phyloP scores from a whole-genome alignment of 352 stramenopile species.

The Phytopythium delawarense region DNA sequence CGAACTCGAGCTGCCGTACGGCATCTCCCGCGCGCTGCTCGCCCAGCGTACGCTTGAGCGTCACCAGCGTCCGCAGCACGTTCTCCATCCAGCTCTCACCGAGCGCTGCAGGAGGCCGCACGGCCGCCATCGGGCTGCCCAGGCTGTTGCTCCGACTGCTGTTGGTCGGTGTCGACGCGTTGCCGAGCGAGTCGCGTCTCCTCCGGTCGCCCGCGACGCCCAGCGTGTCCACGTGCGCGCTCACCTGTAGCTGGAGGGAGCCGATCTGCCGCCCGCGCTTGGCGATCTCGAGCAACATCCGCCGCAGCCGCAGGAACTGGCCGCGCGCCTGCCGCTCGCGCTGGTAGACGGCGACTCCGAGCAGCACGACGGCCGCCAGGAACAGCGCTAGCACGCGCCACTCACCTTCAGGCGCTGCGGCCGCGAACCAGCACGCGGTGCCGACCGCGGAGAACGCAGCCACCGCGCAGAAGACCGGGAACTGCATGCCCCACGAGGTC shows the following conservation, averaged over 20 bases:
- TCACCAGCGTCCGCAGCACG: slow-evolving; percentile 50
- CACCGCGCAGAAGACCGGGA: slow-evolving; percentile 31
- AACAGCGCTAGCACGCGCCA: slow-evolving; percentile 57
- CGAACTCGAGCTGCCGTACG: slow-evolving; percentile 49
- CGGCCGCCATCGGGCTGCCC: neutral
- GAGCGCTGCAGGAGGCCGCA: slow-evolving; percentile 14
- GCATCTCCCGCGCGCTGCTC: slow-evolving; percentile 17
- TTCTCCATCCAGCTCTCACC: slow-evolving; percentile 77
- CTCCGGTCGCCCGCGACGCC: slow-evolving; percentile 28
- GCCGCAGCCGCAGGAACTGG: slow-evolving; percentile 53
- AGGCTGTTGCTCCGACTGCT: neutral
- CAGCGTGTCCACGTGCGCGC: slow-evolving; percentile 53
- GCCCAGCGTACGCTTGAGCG: slow-evolving; percentile 38
- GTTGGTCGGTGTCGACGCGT: neutral
- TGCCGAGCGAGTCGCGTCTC: neutral
- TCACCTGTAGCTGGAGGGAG: slow-evolving; percentile 65
- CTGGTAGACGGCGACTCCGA: slow-evolving; percentile 38
- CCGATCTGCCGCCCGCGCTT: slow-evolving; percentile 56
- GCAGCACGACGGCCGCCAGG: slow-evolving; percentile 26
- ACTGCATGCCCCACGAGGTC: slow-evolving; percentile 57
- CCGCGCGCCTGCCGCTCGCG: slow-evolving; percentile 29
- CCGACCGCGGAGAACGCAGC: slow-evolving; percentile 22
- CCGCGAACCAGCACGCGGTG: slow-evolving; percentile 30
- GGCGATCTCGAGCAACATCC: slow-evolving; percentile 59
- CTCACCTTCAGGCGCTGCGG: slow-evolving; percentile 10